These are phyloP conservation scores for Tolypocladium ophioglossoides DNA, from an alignment of 2,329 filamentous ascomycete genomes.

Conservation along the genomic window DNA sequence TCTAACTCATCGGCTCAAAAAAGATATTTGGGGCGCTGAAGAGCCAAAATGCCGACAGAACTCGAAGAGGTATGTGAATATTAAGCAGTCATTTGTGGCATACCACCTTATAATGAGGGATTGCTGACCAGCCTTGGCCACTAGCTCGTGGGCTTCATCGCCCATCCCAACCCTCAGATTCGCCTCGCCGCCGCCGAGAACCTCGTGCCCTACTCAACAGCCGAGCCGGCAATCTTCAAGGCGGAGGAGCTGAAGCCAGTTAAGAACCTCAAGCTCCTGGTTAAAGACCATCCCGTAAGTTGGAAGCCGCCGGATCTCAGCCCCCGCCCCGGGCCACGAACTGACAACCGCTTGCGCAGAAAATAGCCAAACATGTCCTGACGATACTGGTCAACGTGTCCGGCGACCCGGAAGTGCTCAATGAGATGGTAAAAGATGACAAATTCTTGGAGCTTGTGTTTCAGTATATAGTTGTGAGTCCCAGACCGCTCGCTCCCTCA, in stretches of 20 bases:
- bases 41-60: constrained; percentile 55
- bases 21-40: not conserved
- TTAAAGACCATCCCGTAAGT: constrained; percentile 71
- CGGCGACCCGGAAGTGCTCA: constrained; percentile 64
- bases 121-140: not conserved
- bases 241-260: constrained; percentile 65
- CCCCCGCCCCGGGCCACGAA: not conserved
- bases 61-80: constrained; percentile 53
- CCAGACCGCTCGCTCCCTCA: not conserved
- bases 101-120: not conserved
- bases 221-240: constrained; percentile 76
- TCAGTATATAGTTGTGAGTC: constrained; percentile 59
- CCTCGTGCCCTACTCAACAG: constrained; percentile 69
- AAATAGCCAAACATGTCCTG: constrained; percentile 86
- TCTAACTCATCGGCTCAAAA: not conserved
- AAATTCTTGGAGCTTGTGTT: constrained; percentile 69
- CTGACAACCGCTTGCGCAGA: constrained; percentile 31
- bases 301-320: not conserved
- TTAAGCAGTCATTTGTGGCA: not conserved
- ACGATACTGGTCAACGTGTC: constrained; percentile 84
- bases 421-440: constrained; percentile 65
- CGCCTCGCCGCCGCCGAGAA: constrained; percentile 78
- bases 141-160: constrained; percentile 86
- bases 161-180: constrained; percentile 84
- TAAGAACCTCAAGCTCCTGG: constrained; percentile 76